Evolutionary conservation across 345 rosid genomes (phyloP), one percentile per base, ranked within the genome.

Genomic region (Boechera stricta): DNA sequence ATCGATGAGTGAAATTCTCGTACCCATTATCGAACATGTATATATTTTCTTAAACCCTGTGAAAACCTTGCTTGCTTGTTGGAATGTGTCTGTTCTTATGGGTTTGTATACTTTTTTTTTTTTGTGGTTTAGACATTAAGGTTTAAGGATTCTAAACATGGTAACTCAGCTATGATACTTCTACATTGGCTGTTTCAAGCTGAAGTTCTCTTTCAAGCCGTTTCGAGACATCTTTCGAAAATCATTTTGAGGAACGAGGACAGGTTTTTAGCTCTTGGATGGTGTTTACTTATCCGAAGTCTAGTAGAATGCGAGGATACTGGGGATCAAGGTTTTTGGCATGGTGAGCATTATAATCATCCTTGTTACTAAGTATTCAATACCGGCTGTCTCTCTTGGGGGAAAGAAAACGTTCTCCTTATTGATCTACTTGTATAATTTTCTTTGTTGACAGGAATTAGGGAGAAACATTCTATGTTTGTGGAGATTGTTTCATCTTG

Each of bases 21-120:
- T 90, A 73, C 97, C 98, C 32, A 78, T 94, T 49, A 76, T 90
- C 44, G 87, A 94, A 76, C 86, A 88, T 64, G 98, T 93, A 85
- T 21, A 10, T 6, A 0, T 44, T 4, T 2, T 73, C 71, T 60
- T 52, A 65, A 66, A 58, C 41, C 70, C 65, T 48, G 18, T 21
- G 45, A 47, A 52, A n/a, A 18, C 59, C 36, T 16, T 67, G n/a
- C 62, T 12, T 68, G 18, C 38, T 45, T 45, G 13, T 41, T 67
- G 36, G 5, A 21, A 24, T 31, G 26, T 75, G n/a, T 33, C 4
- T 67, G 41, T 33, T 53, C 64, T 69, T 61, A 74, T 7, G 55
- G 44, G 39, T 71, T 62, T 55, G 1, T 42, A 35, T 35, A 6
- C 36, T 33, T 0, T 18, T 18, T 18, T 18, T 4, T 45, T 3